Evolutionary conservation across 2,329 filamentous ascomycete genomes (phyloP), one percentile per base, ranked within the genome.

Genomic region (Fusarium veterinarium): DNA sequence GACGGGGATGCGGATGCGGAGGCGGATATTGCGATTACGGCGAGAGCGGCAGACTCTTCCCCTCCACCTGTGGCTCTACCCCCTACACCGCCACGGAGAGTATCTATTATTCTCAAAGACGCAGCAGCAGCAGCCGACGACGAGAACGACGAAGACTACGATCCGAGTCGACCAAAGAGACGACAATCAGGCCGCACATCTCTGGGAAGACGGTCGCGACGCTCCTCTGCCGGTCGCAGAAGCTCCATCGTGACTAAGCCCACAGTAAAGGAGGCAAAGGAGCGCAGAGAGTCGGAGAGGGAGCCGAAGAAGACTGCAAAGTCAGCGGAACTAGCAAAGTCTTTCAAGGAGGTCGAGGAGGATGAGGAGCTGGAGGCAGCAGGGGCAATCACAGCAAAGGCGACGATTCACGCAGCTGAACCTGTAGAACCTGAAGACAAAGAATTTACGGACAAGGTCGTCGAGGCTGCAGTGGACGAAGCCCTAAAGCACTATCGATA

Each of bases 401-500:
- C 73, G 59, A 42, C 74, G 58, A 68, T 51, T 37, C 71, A 72
- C 38, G 71, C 63, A 40, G 69, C 73, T 60, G 57, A 75, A 46
- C 55, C 33, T 44, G 45, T 67, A 57, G 78, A 80, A 35, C 72
- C 77, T 3, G 75, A 79, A 41, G 83, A 85, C 69, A 85, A 83
- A 69, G 85, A 86, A 42, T 78, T 84, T 38, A 83, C 84, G 31
- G 87, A 87, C 74, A 86, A 82, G 75, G 86, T 90, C 33, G 83
- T 91, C 42, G 87, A 90, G 77, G 76, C 80, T 37, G 88, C 89
- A n/a, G 87, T 91, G 35, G 85, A 89, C 14, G 85, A 90, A 75
- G 89, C 89, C 9, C 79, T 91, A 53, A 81, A 84, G 66, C 85
- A 88, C 76, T 84, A 84, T 69, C 87, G 88, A 65, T 91, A 89